Base-by-base conservation (phyloP, 1,284 basidiomycete species). In the Ganoderma lucidum region DNA sequence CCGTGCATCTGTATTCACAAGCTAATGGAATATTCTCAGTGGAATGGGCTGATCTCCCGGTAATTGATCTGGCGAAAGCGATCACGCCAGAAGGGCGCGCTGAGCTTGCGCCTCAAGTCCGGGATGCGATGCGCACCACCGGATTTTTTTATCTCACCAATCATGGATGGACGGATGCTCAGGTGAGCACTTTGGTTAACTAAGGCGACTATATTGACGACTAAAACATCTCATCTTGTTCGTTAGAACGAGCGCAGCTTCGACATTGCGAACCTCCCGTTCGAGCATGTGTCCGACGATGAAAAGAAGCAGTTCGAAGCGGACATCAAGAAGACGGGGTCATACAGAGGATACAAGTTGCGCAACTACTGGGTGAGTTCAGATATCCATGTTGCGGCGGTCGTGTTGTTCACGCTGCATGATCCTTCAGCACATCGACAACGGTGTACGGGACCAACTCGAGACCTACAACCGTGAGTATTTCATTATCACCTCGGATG, bases 71-170 rank as follows among this genome's bases (percentile, higher is more conserved):
- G 12, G 81, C 87, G 41, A 84, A 84, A 62, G 81, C 83, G 35
- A 72, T 76, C 9, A 88, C 82, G 0, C 78, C 80, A 0, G 85
- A 87, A 66, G 87, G 84, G 4, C 84, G 85, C 44, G 75, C 76
- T 1, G 78, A 81, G 63, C 82, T 91, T 1, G 84, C 86, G 0
- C 73, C 78, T 28, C 82, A 86, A 73, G 81, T 88, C 8, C 83
- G 84, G 44, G 81, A 88, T 68, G 91, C 90, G 0, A 84, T 93
- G 81, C 79, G 82, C 2, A 84, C 83, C 19, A 83, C 88, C 63
- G 90, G 87, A 14, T 93, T 90, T 76, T 88, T 90, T 79, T 91
- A 88, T 71, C 83, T 86, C 30, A 74, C 88, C 65, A 88, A 89
- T 68, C 89, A 90, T 71, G 88, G 88, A 6, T 84, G 86, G 63